Base-by-base conservation (phyloP, 1,284 basidiomycete genomes). In the Microbotryum intermedium region DNA sequence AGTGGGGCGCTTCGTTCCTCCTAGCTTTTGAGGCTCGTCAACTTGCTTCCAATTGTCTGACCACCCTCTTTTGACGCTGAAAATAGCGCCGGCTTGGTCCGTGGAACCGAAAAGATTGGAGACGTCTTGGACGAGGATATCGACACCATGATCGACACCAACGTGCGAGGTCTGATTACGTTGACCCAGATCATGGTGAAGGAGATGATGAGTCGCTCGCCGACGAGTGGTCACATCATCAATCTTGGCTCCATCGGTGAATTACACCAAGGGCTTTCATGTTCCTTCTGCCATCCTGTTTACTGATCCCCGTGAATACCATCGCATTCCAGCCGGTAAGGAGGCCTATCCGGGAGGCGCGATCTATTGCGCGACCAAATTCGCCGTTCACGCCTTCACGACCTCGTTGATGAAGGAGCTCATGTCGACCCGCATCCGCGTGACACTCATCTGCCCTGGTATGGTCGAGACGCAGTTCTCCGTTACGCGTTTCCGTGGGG, bases 371-470 rank as follows among this genome's bases (percentile, higher is more conserved):
- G 87, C 88, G 2, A 89, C 88, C 21, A 94, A 95, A 74, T 83
- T 86, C 70, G 95, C 95, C 10, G 86, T 98, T 11, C 82, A 83
- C 55, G 88, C 93, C 2, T 97, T 98, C 78, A 87, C 84, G 25
- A 85, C 84, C 25, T 82, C 87, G 0, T 77, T 98, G 48, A 75
- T 91, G 74, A 82, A 86, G 66, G 95, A 98, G 73, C 75, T 83
- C 25, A 91, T 97, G 54, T 85, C 90, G 72, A 97, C 93, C 16
- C 84, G 84, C 45, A 90, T 97, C 70, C 82, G 92, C 58, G 90
- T 95, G 8, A 87, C 87, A 16, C 90, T 95, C 76, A 85, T 97
- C 60, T 87, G 90, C 72, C 91, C 91, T 45, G 90, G 89, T 84
- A 72, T 73, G 70, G 72, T 74, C 21, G 72, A 73, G 59, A 74